Evolutionary conservation across 1,284 basidiomycete species (phyloP).

Genomic region (Puccinia triticina): DNA sequence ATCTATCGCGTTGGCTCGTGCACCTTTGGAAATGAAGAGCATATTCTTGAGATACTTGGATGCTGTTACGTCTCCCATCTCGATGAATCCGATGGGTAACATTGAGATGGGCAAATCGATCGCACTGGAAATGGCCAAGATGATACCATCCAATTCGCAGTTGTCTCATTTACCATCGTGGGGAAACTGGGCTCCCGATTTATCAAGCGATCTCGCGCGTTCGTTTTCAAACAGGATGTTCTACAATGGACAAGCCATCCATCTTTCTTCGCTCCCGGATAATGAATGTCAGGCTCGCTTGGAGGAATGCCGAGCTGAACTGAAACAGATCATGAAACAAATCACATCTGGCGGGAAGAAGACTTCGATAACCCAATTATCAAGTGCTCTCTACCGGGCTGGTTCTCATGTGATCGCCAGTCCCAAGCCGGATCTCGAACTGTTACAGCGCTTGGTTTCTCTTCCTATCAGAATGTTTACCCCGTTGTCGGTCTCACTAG

Average conservation of each 20-base stretch:
- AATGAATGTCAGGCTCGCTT: conserved; percentile 22
- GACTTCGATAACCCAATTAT: conserved; percentile 37
- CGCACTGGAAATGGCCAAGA: conserved; percentile 76
- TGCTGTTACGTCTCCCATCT: conserved; percentile 41
- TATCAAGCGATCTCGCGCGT: conserved; percentile 35
- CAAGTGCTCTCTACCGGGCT: conserved; percentile 41
- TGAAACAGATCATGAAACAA: conserved; percentile 33
- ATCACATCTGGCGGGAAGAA: conserved; percentile 26
- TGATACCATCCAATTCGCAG: conserved; percentile 52
- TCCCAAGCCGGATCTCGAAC: conserved; percentile 75
- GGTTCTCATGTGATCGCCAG: conserved; percentile 45
- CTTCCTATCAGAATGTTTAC: conserved; percentile 89
- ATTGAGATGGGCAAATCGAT: conserved; percentile 86
- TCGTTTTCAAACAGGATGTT: conserved; percentile 51
- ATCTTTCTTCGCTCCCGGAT: conserved; percentile 44
- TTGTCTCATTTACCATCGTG: not conserved
- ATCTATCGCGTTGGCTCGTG: conserved; percentile 77
- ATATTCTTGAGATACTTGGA: conserved; percentile 71
- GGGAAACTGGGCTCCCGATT: conserved; percentile 39
- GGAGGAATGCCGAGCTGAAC: conserved; percentile 26
- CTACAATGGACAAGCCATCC: conserved; percentile 49
- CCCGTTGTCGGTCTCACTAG: conserved; percentile 79
- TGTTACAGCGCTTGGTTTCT: conserved; percentile 83
- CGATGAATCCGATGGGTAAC: conserved; percentile 58
- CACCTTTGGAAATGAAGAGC: conserved; percentile 88